Evolutionary conservation across 192 early-diverging fungal genomes (phyloP), one percentile per base, ranked within the genome.

Genomic region (Mortierella alpina): DNA sequence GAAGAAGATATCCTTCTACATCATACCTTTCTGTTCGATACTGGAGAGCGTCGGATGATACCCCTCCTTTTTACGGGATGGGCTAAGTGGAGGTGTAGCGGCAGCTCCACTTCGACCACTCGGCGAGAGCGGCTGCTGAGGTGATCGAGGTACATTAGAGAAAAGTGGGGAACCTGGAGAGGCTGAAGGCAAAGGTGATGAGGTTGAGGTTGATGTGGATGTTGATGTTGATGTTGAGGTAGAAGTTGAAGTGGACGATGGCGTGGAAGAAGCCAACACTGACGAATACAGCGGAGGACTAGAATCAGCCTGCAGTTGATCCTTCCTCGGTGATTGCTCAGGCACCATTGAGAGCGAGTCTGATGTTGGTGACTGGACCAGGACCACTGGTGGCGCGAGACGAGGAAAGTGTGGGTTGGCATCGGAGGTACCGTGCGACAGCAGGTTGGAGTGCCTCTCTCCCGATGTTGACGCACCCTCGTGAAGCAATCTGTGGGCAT

Each of bases 51-150:
- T 50, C 22, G 70, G 65, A n/a, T 68, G 64, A 41, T 47, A 13
- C 0, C 65, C 42, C 7, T 80, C 77, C 40, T 72, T 80, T 45
- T 72, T 72, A 45, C 77, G 70, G 9, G 77, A 80, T 11, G 77
- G 77, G 15, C 77, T 80, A 20, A 80, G 39, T 13, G 77, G 77
- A 57, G 70, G 77, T n/a, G 77, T 80, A 2, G 69, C 68, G 9
- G 76, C 68, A 31, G 68, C 44, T 3, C 70, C 55, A 31, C 52
- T 53, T 14, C 53, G 61, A 8, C 53, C 52, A 6, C 56, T 49
- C 6, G 61, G 60, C 0, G 77, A 80, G 23, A 72, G 51, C 2
- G 77, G 48, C 7, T 72, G 68, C 46, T 68, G 77, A 6, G 58
- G 23, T 4, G 69, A 71, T 0, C 40, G 56, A 45, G 65, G 63